Conservation (phyloP, 148 eudicot genomes). For the Rhododendron mucronatum region DNA sequence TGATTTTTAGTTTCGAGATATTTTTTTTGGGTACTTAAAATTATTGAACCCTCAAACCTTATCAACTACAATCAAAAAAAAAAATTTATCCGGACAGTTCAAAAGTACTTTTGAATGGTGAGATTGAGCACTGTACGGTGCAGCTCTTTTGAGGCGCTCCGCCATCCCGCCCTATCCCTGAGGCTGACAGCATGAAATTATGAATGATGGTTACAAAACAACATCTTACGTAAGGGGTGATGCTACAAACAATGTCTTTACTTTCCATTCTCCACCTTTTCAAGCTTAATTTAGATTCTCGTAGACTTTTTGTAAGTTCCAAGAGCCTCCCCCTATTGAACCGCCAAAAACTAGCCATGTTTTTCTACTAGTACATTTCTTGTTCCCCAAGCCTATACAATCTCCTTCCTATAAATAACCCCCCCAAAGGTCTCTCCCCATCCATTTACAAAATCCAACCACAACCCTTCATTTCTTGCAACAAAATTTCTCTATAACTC, state of each 20-base stretch:
- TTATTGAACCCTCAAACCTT: too few relatives aligned
- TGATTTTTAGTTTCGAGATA: too few relatives aligned
- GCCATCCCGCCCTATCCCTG: background rate
- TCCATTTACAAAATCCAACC: background rate
- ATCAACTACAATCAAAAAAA: background rate
- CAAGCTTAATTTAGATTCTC: background rate
- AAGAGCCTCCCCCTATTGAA: too few relatives aligned
- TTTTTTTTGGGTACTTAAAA: too few relatives aligned
- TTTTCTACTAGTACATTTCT: background rate
- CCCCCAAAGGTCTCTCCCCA: background rate
- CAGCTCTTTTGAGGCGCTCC: too few relatives aligned
- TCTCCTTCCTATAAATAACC: background rate
- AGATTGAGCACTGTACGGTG: too few relatives aligned
- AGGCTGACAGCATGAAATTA: background rate
- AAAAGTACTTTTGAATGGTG: too few relatives aligned
- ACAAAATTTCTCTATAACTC: background rate
- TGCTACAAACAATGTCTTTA: background rate
- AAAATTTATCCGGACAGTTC: too few relatives aligned
- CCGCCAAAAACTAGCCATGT: background rate
- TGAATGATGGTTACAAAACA: background rate
- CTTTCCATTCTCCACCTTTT: background rate
- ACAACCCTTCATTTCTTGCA: background rate
- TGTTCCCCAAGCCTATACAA: background rate
- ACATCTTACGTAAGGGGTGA: background rate
- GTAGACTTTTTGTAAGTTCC: too few relatives aligned